phyloP scores from a whole-genome alignment of 202 grass and related monocot genomes.

The Sporobolus alterniflorus region DNA sequence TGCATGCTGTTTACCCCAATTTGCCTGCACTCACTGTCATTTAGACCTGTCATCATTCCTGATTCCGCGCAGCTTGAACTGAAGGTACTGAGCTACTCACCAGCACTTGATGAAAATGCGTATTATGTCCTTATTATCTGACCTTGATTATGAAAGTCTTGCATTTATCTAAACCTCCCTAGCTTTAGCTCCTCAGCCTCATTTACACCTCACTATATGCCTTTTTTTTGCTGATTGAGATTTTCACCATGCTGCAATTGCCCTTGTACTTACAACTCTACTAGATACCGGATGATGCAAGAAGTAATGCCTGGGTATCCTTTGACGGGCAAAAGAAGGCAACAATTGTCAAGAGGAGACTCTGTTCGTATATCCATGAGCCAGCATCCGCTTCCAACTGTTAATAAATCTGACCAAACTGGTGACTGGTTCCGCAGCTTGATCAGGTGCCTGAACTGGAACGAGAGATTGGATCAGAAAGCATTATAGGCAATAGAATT shows the following conservation, averaged over 20 bases:
- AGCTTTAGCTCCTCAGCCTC: background rate
- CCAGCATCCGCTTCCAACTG: conserved; percentile 88
- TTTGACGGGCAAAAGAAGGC: conserved; percentile 95
- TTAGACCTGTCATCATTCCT: conserved; percentile 96
- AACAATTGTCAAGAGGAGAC: conserved; percentile 90
- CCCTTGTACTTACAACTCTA: conserved; percentile 19
- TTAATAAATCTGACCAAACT: conserved; percentile 97
- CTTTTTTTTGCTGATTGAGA: conserved; percentile 11
- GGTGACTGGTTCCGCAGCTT: conserved; percentile 96
- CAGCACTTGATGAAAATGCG: conserved; percentile 13
- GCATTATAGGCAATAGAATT: conserved; percentile 49
- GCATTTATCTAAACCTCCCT: background rate
- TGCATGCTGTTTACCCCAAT: conserved; percentile 99
- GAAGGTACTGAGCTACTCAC: conserved; percentile 60
- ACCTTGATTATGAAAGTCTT: background rate
- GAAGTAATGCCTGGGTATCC: conserved; percentile 94
- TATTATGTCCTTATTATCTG: background rate
- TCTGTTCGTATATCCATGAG: conserved; percentile 93
- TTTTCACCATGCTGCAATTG: conserved; percentile 4
- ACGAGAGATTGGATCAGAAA: conserved; percentile 94
- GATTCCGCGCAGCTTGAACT: conserved; percentile 88
- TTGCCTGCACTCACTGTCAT: conserved; percentile 96
- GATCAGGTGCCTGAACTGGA: conserved; percentile 98
- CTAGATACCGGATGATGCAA: conserved; percentile 87
- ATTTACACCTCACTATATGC: background rate